Conservation (phyloP, 2,329 filamentous ascomycete species). For the Lithohypha guttulata region DNA sequence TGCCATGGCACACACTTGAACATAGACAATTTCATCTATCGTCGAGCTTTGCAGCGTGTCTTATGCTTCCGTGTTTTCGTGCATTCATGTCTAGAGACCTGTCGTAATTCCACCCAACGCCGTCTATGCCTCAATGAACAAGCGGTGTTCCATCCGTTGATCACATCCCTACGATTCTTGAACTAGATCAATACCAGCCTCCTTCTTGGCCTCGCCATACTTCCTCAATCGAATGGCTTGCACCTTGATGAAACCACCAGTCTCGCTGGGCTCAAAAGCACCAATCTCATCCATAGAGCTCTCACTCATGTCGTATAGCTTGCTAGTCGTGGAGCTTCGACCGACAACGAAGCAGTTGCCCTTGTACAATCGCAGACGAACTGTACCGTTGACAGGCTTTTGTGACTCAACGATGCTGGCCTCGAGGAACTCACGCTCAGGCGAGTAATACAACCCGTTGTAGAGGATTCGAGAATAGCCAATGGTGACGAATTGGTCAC, state of each 20-base stretch:
- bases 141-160: no score
- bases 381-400: slow-evolving; percentile 50
- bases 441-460: slow-evolving; percentile 58
- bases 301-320: slow-evolving; percentile 58
- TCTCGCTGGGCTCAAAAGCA: slow-evolving; percentile 56
- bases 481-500: slow-evolving; percentile 60
- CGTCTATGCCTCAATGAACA: no score
- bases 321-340: slow-evolving; percentile 53
- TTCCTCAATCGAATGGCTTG: slow-evolving; percentile 33
- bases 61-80: no score
- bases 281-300: slow-evolving; percentile 60
- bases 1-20: no score
- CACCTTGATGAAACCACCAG: slow-evolving; percentile 49
- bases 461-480: slow-evolving; percentile 49
- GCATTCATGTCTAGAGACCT: no score
- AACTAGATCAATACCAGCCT: slow-evolving; percentile 20
- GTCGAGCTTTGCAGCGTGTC: no score
- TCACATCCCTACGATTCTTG: no score
- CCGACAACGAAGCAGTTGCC: slow-evolving; percentile 51
- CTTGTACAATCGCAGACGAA: slow-evolving; percentile 57
- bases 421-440: slow-evolving; percentile 62
- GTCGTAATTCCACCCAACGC: no score
- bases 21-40: no score
- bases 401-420: slow-evolving; percentile 51
- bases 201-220: slow-evolving; percentile 33